Evolutionary conservation across 768 basidiomycete genomes (phyloP).

Genomic region (Naganishia vishniacii): DNA sequence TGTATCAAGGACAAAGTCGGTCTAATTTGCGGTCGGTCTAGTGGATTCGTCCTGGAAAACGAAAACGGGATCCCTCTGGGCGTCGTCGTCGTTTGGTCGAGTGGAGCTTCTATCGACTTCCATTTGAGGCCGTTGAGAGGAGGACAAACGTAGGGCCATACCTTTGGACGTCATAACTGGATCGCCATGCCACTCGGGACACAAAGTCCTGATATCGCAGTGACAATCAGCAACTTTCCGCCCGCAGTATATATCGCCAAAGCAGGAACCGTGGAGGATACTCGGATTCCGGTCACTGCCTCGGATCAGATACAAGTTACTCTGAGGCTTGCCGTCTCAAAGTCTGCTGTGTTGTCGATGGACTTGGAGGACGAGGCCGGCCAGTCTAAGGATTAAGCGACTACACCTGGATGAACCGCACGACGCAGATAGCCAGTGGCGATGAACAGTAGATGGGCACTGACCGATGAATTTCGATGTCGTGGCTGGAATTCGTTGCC

Average conservation of each 20-base stretch:
- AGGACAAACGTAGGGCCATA: background rate
- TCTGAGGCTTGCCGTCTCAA: background rate
- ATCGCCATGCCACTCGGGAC: background rate
- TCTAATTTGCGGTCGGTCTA: background rate
- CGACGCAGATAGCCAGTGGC: background rate
- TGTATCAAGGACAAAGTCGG: background rate
- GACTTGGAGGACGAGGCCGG: background rate
- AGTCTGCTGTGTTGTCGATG: background rate
- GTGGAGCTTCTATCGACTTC: constrained; percentile 10
- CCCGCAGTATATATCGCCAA: background rate
- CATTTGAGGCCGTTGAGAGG: background rate
- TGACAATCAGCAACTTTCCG: background rate
- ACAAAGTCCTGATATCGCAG: background rate
- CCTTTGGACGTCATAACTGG: background rate
- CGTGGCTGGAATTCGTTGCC: background rate
- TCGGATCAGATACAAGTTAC: background rate
- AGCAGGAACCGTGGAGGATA: background rate
- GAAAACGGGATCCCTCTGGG: constrained; percentile 1
- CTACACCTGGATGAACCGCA: background rate
- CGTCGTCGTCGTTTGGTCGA: constrained; percentile 7
- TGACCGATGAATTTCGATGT: too few species aligned
- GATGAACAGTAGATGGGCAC: background rate
- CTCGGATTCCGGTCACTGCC: background rate
- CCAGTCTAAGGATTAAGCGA: background rate
- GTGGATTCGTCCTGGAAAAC: background rate